These are phyloP conservation scores for Lithohypha guttulata DNA, from an alignment of 2,329 filamentous ascomycete genomes.

Conservation along the genomic window DNA sequence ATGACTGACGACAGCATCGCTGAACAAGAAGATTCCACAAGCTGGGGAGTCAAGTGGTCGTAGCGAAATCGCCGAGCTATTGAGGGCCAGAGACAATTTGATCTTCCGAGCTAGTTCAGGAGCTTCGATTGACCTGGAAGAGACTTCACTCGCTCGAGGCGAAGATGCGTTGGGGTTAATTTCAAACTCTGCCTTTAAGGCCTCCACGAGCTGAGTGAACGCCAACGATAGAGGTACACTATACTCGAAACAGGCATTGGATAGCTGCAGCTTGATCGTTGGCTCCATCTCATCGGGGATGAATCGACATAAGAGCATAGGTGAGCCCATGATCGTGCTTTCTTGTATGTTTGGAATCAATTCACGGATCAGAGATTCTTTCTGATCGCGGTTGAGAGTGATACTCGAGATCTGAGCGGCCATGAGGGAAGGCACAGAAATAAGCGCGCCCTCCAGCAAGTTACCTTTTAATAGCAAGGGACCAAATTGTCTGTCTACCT, in stretches of 20 bases:
- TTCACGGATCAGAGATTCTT: constrained; percentile 61
- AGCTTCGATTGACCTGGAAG: constrained; percentile 14
- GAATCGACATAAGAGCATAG: constrained; percentile 76
- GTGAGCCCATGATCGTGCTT: constrained; percentile 27
- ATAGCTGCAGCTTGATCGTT: constrained; percentile 74
- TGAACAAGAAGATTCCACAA: constrained; percentile 68
- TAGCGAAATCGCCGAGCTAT: constrained; percentile 72
- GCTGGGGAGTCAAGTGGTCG: constrained; percentile 67
- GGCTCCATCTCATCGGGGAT: constrained; percentile 93
- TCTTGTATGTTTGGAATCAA: constrained; percentile 34
- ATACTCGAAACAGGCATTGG: constrained; percentile 79
- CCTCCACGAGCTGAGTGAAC: constrained; percentile 57
- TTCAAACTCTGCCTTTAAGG: constrained; percentile 57
- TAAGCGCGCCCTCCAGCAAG: constrained; percentile 64
- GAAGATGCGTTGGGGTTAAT: constrained; percentile 46
- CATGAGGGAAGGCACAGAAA: constrained; percentile 71
- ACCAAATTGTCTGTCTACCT: constrained; percentile 61
- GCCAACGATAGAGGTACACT: constrained; percentile 74
- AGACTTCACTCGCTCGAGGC: constrained; percentile 15
- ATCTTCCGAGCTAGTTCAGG: constrained; percentile 39
- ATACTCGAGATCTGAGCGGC: constrained; percentile 63
- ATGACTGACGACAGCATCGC: constrained; percentile 59
- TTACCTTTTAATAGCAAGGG: constrained; percentile 46
- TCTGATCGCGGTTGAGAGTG: constrained; percentile 51
- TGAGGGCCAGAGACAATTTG: constrained; percentile 51